Evolutionary conservation across 1,139 yeast species (phyloP), one percentile per base, ranked within the genome.

Genomic region (Debaryomyces udenii): DNA sequence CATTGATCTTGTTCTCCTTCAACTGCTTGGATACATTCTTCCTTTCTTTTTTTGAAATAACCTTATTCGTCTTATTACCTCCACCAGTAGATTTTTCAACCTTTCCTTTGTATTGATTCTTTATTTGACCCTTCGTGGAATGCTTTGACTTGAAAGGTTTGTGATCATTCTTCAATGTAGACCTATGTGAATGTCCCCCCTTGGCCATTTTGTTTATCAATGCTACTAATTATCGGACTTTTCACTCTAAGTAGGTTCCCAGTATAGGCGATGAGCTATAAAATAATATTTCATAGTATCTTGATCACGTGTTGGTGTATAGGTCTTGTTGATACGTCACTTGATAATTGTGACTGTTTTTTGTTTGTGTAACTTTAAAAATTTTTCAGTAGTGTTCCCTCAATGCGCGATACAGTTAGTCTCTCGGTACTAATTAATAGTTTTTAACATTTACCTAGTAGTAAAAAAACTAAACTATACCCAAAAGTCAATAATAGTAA

Each of bases 81-180:
- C 66, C 62, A 18, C 29, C 42, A 10, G 49, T 38, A 15, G 50
- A 34, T 56, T 84, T 86, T 57, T 91, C 98, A 27, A 93, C 89
- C 62, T 89, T 90, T 47, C 98, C 98, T 62, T 91, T 91, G 52
- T 71, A 73, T 45, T 79, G 74, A 48, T 87, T 86, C 61, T 89
- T 91, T 55, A 90, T 62, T 40, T 90, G 81, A 42, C 96, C 88
- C 59, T 93, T 93, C n/a, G 95, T 80, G 15, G 96, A 80, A 70
- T 93, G 98, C 57, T 83, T 85, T 6, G 96, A 81, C 61, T 93
- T 93, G 76, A 89, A 93, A 9, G 93, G 78, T 67, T 93, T 93
- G 56, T 91, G 96, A 40, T 82, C 83, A 61, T 83, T 84, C 65
- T 89, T 91, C 42, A 86, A 70, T 7, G 96, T 81, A 13, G 93